Conservation (phyloP, 83 land plant genomes). For the Thuja plicata region DNA sequence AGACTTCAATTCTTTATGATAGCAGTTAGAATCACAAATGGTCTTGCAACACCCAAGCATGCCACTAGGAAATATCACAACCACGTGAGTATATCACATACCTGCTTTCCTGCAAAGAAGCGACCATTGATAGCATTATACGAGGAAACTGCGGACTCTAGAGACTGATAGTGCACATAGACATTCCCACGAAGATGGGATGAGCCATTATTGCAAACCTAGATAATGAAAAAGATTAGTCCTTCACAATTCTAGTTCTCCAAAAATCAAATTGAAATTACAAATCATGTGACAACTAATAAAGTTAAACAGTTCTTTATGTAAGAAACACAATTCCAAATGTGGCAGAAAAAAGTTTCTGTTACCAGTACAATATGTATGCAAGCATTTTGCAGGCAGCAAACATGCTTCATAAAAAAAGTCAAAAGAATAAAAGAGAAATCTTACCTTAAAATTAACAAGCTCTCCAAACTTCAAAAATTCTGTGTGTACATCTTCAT, state of each 20-base stretch:
- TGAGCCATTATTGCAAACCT: constrained; percentile 94
- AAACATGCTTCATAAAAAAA: background rate
- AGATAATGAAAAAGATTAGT: constrained; percentile 9
- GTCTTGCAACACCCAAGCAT: background rate
- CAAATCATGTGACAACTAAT: background rate
- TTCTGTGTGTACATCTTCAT: constrained; percentile 98
- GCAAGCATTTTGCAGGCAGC: background rate
- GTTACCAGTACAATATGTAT: background rate
- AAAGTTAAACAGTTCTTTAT: background rate
- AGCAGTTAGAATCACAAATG: background rate
- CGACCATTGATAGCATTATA: constrained; percentile 86
- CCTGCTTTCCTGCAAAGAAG: constrained; percentile 94
- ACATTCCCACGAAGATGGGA: constrained; percentile 96
- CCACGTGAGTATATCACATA: constrained; percentile 19
- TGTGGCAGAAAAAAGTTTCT: background rate
- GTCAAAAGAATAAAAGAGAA: background rate
- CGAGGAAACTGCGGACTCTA: constrained; percentile 87
- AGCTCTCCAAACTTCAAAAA: constrained; percentile 95
- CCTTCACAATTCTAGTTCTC: background rate
- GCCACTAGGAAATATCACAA: background rate
- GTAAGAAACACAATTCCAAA: background rate
- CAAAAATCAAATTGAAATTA: background rate
- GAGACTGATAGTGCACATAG: constrained; percentile 82
- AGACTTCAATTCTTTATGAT: background rate
- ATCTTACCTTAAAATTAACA: constrained; percentile 85